phyloP scores from a whole-genome alignment of 169 alveolate species.

The Cryptosporidium ryanae region DNA sequence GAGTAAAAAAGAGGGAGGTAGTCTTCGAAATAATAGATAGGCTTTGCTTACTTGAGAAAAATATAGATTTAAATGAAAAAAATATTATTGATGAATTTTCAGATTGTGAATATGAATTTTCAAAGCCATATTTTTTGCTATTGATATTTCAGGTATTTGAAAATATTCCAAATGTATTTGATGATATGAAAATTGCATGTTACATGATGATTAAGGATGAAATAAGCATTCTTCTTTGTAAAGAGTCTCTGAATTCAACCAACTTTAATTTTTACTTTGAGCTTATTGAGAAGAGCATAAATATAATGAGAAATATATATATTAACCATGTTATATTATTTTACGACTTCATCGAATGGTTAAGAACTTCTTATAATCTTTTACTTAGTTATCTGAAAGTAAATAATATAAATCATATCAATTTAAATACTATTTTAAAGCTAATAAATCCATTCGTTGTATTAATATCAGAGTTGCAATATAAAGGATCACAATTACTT shows the following conservation, averaged over 20 bases:
- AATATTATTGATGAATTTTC: not conserved
- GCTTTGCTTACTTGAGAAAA: constrained; percentile 36
- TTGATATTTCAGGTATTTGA: constrained; percentile 43
- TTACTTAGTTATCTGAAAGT: not conserved
- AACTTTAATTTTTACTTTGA: not conserved
- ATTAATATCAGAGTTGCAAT: not conserved
- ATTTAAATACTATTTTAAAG: not conserved
- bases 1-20: constrained; percentile 8
- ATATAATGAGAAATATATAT: not conserved
- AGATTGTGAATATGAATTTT: not conserved
- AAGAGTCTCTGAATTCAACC: not conserved
- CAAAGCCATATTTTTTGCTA: constrained; percentile 7
- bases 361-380: constrained; percentile 3
- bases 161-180: constrained; percentile 9
- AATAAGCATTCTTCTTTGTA: not conserved
- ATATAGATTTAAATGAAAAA: not conserved
- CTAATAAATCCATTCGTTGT: not conserved
- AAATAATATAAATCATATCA: not conserved
- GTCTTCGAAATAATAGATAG: constrained; percentile 18
- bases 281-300: constrained; percentile 15
- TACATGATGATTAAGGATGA: constrained; percentile 51
- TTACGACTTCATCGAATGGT: constrained; percentile 23
- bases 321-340: not conserved
- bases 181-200: constrained; percentile 4
- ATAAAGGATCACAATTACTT: not conserved